Evolutionary conservation across 2,329 filamentous ascomycete genomes (phyloP), one percentile per base, ranked within the genome.

Genomic region (Chaetomium globosum): DNA sequence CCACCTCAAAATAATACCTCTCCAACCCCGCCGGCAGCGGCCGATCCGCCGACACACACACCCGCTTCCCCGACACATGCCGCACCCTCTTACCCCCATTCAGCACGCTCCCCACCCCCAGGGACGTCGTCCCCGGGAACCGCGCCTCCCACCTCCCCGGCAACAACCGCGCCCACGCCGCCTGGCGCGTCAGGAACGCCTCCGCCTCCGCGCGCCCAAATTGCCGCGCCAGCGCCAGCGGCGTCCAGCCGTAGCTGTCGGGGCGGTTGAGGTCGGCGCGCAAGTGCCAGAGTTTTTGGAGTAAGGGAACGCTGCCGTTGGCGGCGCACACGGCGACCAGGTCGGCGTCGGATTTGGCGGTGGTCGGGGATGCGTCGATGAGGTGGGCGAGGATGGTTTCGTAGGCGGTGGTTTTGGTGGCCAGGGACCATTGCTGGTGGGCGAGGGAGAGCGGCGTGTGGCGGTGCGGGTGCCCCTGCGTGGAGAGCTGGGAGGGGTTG

Each of bases 201-300:
- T 60, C 67, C 2, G 68, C 67, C 2, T 66, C 65, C 0, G 8
- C 28, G 19, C 61, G 59, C 4, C 7, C 36, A 23, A 64, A 68
- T 8, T 65, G 65, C 12, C 59, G 43, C 3, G 67, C 68, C 5
- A 71, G 63, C 9, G 69, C 66, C 1, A 69, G 65, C n/a, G 68
- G 70, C 30, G 68, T 69, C 70, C 70, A 71, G 30, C 70, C 70
- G 56, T 60, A 70, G 12, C 60, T 59, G 62, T 71, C 70, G 2
- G 61, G 67, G 21, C 58, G 60, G 59, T 49, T 68, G 13, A 71
- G 57, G 30, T 67, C 63, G 1, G 68, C 68, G 36, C 51, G 43
- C 21, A 65, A 64, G 2, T 46, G 4, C 43, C 59, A 55, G 4
- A 71, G 67, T 56, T 65, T 61, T 10, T 30, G 16, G 9, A 71